phyloP scores from a whole-genome alignment of 176 grass and related monocot species.

The maize (Zea mays) region Zm-B73-REFERENCE-NAM-5.0 NC_050102.1:166632001-166632500 shows the following conservation, averaged over 20 bases:
- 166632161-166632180: constrained; percentile 67
- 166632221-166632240: not conserved
- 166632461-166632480: constrained; percentile 39
- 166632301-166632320: not conserved
- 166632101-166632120: constrained; percentile 84
- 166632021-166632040: constrained; percentile 1
- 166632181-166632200: constrained; percentile 62
- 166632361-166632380: constrained; percentile 56
- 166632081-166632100: constrained; percentile 64
- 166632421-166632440: constrained; percentile 80
- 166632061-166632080: constrained; percentile 50
- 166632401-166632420: constrained; percentile 98
- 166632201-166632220: constrained; percentile 19
- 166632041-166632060: constrained; percentile 7
- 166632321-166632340: constrained; percentile 18
- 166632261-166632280: not conserved
- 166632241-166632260: not conserved
- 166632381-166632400: constrained; percentile 71
- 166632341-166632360: constrained; percentile 26
- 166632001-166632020: constrained; percentile 25
- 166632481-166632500: constrained; percentile 21
- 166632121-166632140: constrained; percentile 83
- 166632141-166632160: constrained; percentile 90
- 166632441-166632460: constrained; percentile 92
- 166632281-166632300: not conserved